Evolutionary conservation across 2,329 filamentous ascomycete species (phyloP), one percentile per base, ranked within the genome.

Genomic region (Colletotrichum sp.): DNA sequence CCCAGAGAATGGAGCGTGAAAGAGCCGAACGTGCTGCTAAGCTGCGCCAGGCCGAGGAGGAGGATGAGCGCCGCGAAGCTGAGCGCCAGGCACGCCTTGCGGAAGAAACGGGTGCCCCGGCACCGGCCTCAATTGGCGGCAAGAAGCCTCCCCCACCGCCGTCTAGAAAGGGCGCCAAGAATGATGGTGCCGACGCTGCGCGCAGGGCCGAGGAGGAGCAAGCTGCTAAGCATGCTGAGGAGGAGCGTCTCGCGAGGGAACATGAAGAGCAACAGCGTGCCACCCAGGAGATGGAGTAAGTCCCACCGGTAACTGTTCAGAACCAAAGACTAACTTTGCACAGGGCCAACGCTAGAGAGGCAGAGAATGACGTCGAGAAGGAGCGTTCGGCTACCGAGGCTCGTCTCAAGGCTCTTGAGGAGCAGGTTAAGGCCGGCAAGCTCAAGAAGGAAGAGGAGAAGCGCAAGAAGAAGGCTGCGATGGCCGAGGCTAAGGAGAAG

Each of bases 401-500:
- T 77, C 95, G 96, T 67, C 90, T 98, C 28, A 95, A 93, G 82
- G 96, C 95, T 19, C 91, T 99, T 11, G 96, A 99, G 85, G 96
- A 98, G 83, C 96, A 98, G 84, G 96, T 98, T 68, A 93, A 93
- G 78, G 95, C 96, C 82, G 95, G 96, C 81, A 99, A 98, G 87
- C 87, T 98, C 68, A 96, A 95, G 89, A 98, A 98, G 85, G 94
- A 98, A 79, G 97, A 99, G 84, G 97, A 98, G 86, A 98, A 98
- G 88, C 95, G 93, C 78, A 94, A 91, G 80, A 97, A 96, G 88
- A 96, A 98, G 87, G 96, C 95, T 27, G 96, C 96, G 12, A 89
- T 94, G 81, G 94, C 94, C 66, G 95, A 97, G 79, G 92, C 96
- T 9, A 96, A 95, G 84, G 95, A 98, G 80, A 96, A 98, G 83